These are phyloP conservation scores for Juglanconis juglandina DNA, from an alignment of 2,329 filamentous ascomycete species.

Conservation along the genomic window DNA sequence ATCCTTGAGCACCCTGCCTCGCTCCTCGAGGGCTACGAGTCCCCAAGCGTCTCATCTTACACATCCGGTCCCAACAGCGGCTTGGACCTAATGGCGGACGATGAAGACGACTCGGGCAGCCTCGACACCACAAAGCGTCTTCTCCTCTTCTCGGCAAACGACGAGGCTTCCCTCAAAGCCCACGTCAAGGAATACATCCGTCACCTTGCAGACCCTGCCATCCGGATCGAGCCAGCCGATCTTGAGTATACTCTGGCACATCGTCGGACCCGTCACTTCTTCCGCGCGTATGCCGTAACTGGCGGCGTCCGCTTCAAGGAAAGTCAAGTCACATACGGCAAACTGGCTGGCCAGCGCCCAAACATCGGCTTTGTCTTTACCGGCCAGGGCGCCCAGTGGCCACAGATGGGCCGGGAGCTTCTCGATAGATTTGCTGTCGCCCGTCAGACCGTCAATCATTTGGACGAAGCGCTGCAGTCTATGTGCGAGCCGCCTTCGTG, in stretches of 20 bases:
- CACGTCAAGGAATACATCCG: not conserved
- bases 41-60: not conserved
- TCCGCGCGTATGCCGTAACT: constrained; percentile 9
- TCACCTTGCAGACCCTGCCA: not conserved
- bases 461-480: constrained; percentile 19
- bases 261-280: constrained; percentile 8
- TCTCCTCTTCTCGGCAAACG: constrained; percentile 17
- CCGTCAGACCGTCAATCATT: constrained; percentile 1
- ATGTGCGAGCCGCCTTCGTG: constrained; percentile 20
- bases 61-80: not conserved
- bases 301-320: not conserved
- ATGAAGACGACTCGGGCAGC: not conserved
- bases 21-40: not conserved
- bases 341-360: not conserved
- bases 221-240: constrained; percentile 2
- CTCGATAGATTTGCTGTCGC: constrained; percentile 14
- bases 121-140: not conserved
- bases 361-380: constrained; percentile 23
- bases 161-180: constrained; percentile 19
- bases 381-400: constrained; percentile 26
- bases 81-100: not conserved
- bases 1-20: not conserved
- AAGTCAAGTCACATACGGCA: not conserved
- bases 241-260: constrained; percentile 20
- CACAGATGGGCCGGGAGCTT: constrained; percentile 25